Percentiles rank a stretch among this genome's conserved stretches.
phyloP scores from a whole-genome alignment of 108 stramenopile species.

The Skeletonema potamos region DNA sequence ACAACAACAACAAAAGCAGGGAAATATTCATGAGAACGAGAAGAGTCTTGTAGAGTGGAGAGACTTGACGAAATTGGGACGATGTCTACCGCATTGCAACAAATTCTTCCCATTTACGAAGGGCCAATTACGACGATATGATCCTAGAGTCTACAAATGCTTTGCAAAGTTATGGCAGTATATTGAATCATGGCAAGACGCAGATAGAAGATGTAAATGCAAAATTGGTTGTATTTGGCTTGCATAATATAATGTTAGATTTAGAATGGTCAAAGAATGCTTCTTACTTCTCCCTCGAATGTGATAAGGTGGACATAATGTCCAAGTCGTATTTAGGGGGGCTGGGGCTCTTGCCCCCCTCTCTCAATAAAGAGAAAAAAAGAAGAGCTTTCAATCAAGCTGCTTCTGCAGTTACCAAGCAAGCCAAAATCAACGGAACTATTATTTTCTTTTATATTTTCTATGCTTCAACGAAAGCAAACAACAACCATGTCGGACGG shows the following conservation, averaged over 20 bases:
- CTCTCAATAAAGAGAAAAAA: too few species aligned
- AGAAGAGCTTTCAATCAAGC: too few species aligned
- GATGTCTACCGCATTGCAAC: conserved; percentile 64
- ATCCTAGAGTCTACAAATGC: conserved; percentile 53
- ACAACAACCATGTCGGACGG: neutral
- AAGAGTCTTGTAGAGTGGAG: conserved; percentile 13
- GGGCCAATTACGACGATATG: conserved; percentile 67
- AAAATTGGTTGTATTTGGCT: neutral
- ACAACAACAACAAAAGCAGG: too few species aligned
- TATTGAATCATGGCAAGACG: conserved; percentile 71
- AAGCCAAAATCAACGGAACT: too few species aligned
- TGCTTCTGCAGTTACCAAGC: too few species aligned
- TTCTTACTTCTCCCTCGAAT: too few species aligned
- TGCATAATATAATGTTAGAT: neutral
- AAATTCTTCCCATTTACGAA: conserved; percentile 89
- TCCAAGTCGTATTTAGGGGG: too few species aligned
- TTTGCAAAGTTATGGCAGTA: conserved; percentile 63
- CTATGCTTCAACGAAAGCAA: too few species aligned
- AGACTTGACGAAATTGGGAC: neutral
- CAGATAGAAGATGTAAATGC: neutral
- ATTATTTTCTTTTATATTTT: too few species aligned
- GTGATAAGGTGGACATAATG: too few species aligned
- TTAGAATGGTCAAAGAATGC: too few species aligned
- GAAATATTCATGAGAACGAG: neutral
- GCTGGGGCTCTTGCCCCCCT: too few species aligned